Conservation (phyloP, 345 rosid genomes). For the Cardiospermum halicacabum region DNA sequence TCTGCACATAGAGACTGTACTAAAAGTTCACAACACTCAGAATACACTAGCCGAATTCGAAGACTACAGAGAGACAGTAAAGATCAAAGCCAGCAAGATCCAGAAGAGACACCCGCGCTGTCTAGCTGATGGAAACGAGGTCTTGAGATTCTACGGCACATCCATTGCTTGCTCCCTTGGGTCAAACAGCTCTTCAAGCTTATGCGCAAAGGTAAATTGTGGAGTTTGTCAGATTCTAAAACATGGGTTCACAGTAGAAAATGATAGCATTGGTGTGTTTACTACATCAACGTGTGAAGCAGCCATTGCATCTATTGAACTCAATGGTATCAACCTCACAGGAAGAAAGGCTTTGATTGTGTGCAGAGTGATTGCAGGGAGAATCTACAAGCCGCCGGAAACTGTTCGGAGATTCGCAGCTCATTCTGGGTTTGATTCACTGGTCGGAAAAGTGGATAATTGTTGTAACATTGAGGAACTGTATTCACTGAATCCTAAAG, state of each 20-base stretch:
- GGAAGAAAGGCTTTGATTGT: conserved; percentile 40
- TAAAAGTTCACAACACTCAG: conserved; percentile 58
- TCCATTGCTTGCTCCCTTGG: conserved; percentile 48
- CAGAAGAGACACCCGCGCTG: conserved; percentile 56
- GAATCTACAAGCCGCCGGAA: conserved; percentile 47
- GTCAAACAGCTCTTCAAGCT: conserved; percentile 27
- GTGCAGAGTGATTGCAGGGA: conserved; percentile 75
- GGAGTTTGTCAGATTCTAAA: conserved; percentile 54
- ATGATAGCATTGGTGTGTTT: conserved; percentile 35
- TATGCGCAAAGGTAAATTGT: conserved; percentile 40
- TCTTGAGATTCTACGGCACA: conserved; percentile 58
- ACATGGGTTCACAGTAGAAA: conserved; percentile 37
- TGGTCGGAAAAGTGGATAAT: conserved; percentile 45
- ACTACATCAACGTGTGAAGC: conserved; percentile 45
- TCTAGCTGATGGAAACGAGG: conserved; percentile 75
- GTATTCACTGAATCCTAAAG: conserved; percentile 42
- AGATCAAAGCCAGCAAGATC: conserved; percentile 45
- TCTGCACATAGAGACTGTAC: conserved; percentile 25
- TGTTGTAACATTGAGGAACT: conserved; percentile 45
- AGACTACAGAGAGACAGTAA: conserved; percentile 56
- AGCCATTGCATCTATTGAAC: conserved; percentile 40
- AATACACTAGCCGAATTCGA: conserved; percentile 49
- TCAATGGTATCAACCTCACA: conserved; percentile 3
- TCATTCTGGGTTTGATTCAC: conserved; percentile 55
- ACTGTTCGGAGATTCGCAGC: conserved; percentile 31